phyloP scores from a whole-genome alignment of 495 filamentous ascomycete species.

The Trypethelium eluteriae region DNA sequence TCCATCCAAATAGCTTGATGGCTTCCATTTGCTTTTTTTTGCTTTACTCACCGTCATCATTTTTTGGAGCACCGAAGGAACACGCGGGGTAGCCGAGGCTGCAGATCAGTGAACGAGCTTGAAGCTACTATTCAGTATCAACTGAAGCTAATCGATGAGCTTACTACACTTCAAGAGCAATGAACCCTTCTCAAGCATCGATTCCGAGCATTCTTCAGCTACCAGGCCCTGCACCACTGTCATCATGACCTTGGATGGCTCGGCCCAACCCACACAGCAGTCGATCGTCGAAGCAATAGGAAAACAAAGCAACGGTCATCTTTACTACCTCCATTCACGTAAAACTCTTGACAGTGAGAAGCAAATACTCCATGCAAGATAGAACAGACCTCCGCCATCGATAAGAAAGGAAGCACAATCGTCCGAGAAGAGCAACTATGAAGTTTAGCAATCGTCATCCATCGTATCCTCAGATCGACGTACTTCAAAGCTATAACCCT shows the following conservation, averaged over 20 bases:
- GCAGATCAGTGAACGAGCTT: not conserved
- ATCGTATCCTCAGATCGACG: no score
- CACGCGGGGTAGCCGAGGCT: conserved; percentile 4
- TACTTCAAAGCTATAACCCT: no score
- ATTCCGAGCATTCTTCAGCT: not conserved
- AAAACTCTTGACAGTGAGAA: not conserved
- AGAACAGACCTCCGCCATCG: no score
- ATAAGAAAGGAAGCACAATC: no score
- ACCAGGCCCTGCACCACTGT: not conserved
- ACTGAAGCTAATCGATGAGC: not conserved
- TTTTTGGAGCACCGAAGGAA: not conserved
- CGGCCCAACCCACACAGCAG: not conserved
- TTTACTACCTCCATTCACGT: not conserved
- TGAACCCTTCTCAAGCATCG: not conserved
- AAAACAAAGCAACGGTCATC: not conserved
- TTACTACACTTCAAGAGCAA: not conserved
- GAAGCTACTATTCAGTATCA: not conserved
- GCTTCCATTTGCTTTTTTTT: not conserved
- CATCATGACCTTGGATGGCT: not conserved
- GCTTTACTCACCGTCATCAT: not conserved
- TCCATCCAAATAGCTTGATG: not conserved
- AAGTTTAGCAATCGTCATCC: no score
- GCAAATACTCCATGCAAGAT: no score
- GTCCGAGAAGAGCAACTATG: no score
- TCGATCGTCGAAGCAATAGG: not conserved